phyloP scores from a whole-genome alignment of 768 basidiomycete genomes.

The Naganishia antarctica region DNA sequence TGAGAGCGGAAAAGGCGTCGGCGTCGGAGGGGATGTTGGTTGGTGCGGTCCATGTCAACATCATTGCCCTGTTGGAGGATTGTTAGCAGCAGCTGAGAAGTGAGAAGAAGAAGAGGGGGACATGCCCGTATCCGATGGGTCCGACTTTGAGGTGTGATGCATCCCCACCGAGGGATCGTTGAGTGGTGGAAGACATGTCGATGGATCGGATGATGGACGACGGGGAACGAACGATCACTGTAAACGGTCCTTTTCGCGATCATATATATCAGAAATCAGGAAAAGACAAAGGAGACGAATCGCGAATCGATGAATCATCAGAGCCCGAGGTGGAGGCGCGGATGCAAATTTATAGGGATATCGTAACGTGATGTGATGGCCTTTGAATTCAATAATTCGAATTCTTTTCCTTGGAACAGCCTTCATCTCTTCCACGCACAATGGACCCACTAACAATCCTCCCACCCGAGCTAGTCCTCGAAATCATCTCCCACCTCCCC shows the following conservation, averaged over 20 bases:
- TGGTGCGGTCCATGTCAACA: conserved; percentile 57
- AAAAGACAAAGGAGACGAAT: no score
- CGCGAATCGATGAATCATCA: no score
- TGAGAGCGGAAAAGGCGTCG: conserved; percentile 61
- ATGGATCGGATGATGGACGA: background rate
- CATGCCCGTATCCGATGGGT: conserved; percentile 25
- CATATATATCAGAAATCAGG: no score
- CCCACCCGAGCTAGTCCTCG: conserved; percentile 5
- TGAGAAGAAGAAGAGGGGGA: background rate
- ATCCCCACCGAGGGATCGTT: conserved; percentile 23
- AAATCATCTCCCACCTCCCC: conserved; percentile 3
- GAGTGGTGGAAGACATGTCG: conserved; percentile 25
- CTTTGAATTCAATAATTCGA: no score
- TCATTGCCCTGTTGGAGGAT: conserved; percentile 55
- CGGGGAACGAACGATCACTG: no score
- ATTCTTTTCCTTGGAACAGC: background rate
- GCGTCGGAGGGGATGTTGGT: conserved; percentile 55
- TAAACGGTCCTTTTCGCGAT: no score
- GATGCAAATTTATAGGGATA: background rate
- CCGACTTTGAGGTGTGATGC: conserved; percentile 27
- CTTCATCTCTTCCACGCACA: background rate
- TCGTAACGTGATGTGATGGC: background rate
- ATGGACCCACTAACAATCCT: conserved; percentile 11
- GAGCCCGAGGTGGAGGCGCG: background rate
- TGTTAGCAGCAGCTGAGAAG: background rate